A percentile compares a stretch with the other conserved stretches of the same genome.
Conservation (phyloP, 2,329 filamentous ascomycete genomes). For the Pseudopyricularia cyperi region DNA sequence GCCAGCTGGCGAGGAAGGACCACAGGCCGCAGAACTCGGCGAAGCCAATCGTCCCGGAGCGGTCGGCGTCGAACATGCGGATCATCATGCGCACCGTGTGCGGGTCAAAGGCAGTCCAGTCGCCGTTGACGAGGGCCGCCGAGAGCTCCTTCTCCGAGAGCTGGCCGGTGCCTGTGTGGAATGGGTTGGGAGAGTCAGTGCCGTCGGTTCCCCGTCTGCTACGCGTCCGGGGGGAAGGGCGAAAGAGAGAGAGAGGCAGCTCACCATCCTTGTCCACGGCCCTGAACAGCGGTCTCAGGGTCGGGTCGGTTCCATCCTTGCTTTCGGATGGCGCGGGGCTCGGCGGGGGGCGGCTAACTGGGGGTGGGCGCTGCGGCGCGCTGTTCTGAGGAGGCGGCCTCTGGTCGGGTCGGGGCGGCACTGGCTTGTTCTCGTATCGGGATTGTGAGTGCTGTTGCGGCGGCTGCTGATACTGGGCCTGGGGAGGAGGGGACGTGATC, state of each 20-base stretch:
- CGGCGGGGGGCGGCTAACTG: slow-evolving; percentile 50
- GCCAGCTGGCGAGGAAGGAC: slow-evolving; percentile 92
- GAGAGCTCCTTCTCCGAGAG: slow-evolving; percentile 79
- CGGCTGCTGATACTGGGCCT: slow-evolving; percentile 10
- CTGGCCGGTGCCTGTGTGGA: slow-evolving; percentile 52
- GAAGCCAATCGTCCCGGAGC: slow-evolving; percentile 79
- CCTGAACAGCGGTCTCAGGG: slow-evolving; percentile 72
- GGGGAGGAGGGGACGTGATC: slow-evolving; percentile 2
- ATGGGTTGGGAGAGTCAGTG: not conserved
- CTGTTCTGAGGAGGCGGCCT: slow-evolving; percentile 9
- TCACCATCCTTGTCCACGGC: slow-evolving; percentile 78
- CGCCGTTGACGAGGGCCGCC: slow-evolving; percentile 85
- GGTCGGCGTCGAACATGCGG: slow-evolving; percentile 94
- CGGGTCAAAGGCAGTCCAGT: slow-evolving; percentile 84
- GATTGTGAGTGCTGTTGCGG: slow-evolving; percentile 12
- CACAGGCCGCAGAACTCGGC: slow-evolving; percentile 94
- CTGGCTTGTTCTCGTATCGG: slow-evolving; percentile 36
- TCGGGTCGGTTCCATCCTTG: slow-evolving; percentile 46
- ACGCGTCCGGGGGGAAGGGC: not conserved
- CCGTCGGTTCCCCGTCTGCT: not conserved
- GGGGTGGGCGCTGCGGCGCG: slow-evolving; percentile 33
- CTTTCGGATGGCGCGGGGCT: slow-evolving; percentile 42
- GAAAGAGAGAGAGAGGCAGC: slow-evolving; percentile 9
- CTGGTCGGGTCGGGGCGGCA: slow-evolving; percentile 23
- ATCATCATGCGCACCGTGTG: slow-evolving; percentile 99